Base-by-base conservation (phyloP, 306 rosid species). In the Lathyrus oleraceus region DNA sequence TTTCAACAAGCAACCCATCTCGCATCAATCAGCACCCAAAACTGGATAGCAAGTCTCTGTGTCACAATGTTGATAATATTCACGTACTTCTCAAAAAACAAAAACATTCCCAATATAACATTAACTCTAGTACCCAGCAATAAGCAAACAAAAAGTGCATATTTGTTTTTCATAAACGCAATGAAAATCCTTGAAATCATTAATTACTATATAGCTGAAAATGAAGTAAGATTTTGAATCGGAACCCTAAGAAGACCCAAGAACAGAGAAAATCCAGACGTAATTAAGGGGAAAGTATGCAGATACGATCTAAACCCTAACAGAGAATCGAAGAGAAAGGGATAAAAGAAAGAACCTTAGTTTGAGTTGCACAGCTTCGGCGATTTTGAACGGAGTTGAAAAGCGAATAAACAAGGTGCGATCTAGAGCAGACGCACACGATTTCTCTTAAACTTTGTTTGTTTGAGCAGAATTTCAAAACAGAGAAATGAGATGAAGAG, bases 1-100 rank as follows among this genome's bases (percentile, higher is more conserved):
- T 79, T 81, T 88, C 82, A 79, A 83, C 65, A 86, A 35, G 68
- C 87, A 88, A 71, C 61, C 92, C 89, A 80, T 85, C 88, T 65
- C 82, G 79, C 72, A 82, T 82, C 81, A 87, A 83, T 60, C 82
- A 69, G 69, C 91, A 82, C 81, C 86, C 69, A 75, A 23, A 76
- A 66, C 64, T 30, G 68, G 85, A 79, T 72, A 63, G 70, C 72
- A 71, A 15, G 64, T 73, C 83, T 82, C 76, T 39, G 74, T 38
- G 73, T 81, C 79, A 82, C 87, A 76, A 67, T 79, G 91, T 79
- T 79, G 85, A 67, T 14, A 54, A 66, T 28, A 72, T 69, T 80
- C 78, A 83, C 30, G 61, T 62, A 74, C 77, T 81, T 67, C 42
- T 78, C 54, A 73, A 45, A 48, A 39, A 40, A 53, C 17, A 65